Base-by-base conservation (phyloP, 2,329 filamentous ascomycete genomes). In the Neophaeococcomyces mojaviensis region DNA sequence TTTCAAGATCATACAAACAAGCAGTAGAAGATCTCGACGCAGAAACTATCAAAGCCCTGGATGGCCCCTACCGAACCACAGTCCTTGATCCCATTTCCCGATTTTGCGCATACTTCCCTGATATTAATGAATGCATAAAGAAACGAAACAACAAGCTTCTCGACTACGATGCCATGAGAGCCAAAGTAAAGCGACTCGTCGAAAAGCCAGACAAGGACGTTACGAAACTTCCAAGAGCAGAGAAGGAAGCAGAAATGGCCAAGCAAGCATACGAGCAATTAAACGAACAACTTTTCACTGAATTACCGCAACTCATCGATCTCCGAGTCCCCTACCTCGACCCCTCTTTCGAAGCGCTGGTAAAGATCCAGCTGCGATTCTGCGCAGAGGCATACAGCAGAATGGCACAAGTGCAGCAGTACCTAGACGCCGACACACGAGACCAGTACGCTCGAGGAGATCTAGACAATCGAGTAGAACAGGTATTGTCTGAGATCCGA, bases 171-270 rank as follows among this genome's bases (percentile, higher is more conserved):
- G 81, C 89, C 15, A 82, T 97, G 68, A 86, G 92, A 52, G 88
- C 88, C 55, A 94, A 92, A 66, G 92, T 98, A 61, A 96, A 96
- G 77, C 90, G 88, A 66, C 80, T 98, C 32, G 88, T 87, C 44
- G 94, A 98, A 68, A 97, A 98, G 73, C 92, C 92, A 38, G 92
- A 98, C 74, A 98, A 98, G 74, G 92, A 98, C 63, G 87, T 88
- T 12, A 90, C 87, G 43, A 98, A 97, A 72, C 80, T 98, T 45
- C 92, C 94, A 1, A 86, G 90, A 46, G 87, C 90, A 19, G 92
- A 98, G 66, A 94, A 94, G 73, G 43, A 98, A 68, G 82, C 88
- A 65, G 89, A 97, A 58, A 88, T 96, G 78, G 88, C 90, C 54
- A 90, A 86, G 67, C 81, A 80, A 47, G 86, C 88, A 8, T 98